phyloP scores from a whole-genome alignment of 306 rosid genomes.

The Prinsepia uniflora region DNA sequence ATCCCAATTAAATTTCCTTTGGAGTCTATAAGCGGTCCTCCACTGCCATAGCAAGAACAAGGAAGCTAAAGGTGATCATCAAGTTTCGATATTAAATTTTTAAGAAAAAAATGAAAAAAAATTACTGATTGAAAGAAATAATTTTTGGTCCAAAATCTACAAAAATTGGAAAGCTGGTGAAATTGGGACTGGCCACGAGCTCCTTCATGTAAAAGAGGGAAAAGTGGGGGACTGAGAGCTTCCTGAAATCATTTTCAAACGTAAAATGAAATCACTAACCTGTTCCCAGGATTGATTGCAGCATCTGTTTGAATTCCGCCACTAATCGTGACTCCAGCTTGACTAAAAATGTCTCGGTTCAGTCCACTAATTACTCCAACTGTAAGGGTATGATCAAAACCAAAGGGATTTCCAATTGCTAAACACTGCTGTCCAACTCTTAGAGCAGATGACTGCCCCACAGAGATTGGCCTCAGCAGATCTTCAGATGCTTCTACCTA shows the following conservation, averaged over 20 bases:
- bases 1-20: constrained; percentile 89
- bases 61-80: constrained; percentile 15
- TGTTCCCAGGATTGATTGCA: constrained; percentile 95
- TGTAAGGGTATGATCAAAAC: constrained; percentile 95
- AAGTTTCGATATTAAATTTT: background rate
- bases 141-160: background rate
- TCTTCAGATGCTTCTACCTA: constrained; percentile 85
- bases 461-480: constrained; percentile 68
- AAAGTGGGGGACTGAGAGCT: background rate
- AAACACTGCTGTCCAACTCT: constrained; percentile 95
- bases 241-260: background rate
- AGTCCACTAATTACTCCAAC: constrained; percentile 95
- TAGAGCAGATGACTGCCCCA: constrained; percentile 68
- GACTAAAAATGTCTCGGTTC: constrained; percentile 82
- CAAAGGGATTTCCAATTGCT: constrained; percentile 98
- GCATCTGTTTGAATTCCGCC: constrained; percentile 99
- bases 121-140: constrained; percentile 6
- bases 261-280: constrained; percentile 36
- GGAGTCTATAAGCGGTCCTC: constrained; percentile 89
- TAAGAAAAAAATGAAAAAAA: background rate
- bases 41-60: constrained; percentile 49
- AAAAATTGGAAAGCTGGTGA: background rate
- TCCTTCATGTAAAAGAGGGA: background rate
- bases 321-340: constrained; percentile 88
- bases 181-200: background rate